These are phyloP conservation scores for Sabuloglossum arenarium DNA, from an alignment of 495 filamentous ascomycete genomes.

Conservation along the genomic window DNA sequence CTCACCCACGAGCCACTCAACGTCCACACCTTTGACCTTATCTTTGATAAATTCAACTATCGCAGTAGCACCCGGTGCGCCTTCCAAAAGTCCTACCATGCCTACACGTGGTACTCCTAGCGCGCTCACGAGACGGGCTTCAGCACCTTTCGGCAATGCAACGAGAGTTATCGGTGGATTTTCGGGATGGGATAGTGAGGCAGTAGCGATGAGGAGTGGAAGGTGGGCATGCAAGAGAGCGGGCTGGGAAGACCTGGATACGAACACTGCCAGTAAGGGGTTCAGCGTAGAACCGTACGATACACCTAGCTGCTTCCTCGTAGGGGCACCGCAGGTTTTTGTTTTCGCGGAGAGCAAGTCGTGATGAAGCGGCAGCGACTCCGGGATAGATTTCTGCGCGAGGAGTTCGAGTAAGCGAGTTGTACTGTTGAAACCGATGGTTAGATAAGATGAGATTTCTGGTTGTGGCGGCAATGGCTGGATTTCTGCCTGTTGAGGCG, in stretches of 20 bases:
- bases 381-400: constrained; percentile 8
- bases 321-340: not conserved
- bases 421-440: constrained; percentile 36
- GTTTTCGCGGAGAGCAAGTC: not conserved
- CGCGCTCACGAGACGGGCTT: constrained; percentile 25
- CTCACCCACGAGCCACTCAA: constrained; percentile 16
- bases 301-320: constrained; percentile 3
- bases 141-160: constrained; percentile 29
- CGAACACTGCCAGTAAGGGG: constrained; percentile 28
- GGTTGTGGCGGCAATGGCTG: constrained; percentile 19
- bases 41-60: constrained; percentile 28
- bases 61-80: constrained; percentile 24
- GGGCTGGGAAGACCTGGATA: constrained; percentile 26
- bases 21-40: constrained; percentile 21
- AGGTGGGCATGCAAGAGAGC: constrained; percentile 34
- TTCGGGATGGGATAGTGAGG: constrained; percentile 20
- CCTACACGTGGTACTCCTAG: constrained; percentile 36
- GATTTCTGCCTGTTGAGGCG: not conserved
- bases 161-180: constrained; percentile 28
- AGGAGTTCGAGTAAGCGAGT: constrained; percentile 29
- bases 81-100: constrained; percentile 30
- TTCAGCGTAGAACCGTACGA: not conserved
- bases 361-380: not conserved
- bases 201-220: constrained; percentile 31
- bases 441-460: constrained; percentile 27